Evolutionary conservation across 768 basidiomycete species (phyloP), one percentile per base, ranked within the genome.

Genomic region (Tylopilus rubrobrunneus): DNA sequence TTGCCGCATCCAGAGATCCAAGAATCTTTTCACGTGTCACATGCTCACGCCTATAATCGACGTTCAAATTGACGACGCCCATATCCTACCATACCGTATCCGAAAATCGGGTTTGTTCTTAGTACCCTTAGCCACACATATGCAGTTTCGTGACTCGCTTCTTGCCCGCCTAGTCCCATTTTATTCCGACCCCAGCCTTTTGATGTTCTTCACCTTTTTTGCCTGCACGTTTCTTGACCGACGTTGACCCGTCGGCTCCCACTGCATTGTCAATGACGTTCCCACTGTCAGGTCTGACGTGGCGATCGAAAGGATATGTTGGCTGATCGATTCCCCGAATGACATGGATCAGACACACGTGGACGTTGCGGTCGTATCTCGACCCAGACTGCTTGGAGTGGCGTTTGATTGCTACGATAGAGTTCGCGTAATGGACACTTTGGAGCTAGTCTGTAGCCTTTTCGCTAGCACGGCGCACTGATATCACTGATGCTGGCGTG

Each of bases 41-140:
- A 58, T 57, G 21, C 47, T 57, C 36, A 56, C 44, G 31, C 31
- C 42, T 17, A 29, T 33, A 27, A 39, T 19, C 25, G 25, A 25
- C 25, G 25, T 33, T 33, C 47, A 43, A 17, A 49, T 34, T 34
- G 41, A 45, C 31, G 48, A 50, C 15, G 17, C 36, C 55, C 42
- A 21, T 57, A 50, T 40, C 52, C 40, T 55, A 56, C 41, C 44
- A 40, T 57, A 44, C 25, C 56, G 40, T 33, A 52, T 28, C 10
- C 28, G 27, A 42, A 51, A 33, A 27, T 12, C 25, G 29, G 39
- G 29, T 49, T 17, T 34, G 39, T 29, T 33, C 37, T 9, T 57
- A 61, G 49, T 58, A 49, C 46, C 33, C 31, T 8, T n/a, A 23
- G 1, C 2, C 19, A 21, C 51, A 33, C 25, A 28, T 53, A 43